A percentile compares a stretch with the other conserved stretches of the same genome.
phyloP scores from a whole-genome alignment of 164 flowering plant genomes.

The Stephania yunnanensis region DNA sequence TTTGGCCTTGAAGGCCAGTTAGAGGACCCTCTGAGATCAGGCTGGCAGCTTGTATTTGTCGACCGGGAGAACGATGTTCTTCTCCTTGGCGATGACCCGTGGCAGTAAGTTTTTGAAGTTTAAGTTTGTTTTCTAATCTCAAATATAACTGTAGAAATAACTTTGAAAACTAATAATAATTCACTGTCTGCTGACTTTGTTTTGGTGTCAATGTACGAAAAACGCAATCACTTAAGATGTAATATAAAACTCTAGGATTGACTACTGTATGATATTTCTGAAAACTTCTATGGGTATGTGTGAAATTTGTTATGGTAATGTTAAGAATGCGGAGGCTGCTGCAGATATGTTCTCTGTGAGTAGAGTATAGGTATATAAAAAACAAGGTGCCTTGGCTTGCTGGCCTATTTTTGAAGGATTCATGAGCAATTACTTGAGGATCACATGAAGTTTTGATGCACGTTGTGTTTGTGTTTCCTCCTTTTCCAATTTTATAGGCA shows the following conservation, averaged over 20 bases:
- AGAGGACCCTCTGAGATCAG: conserved; percentile 99
- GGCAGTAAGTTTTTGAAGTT: conserved; percentile 64
- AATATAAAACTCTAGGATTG: neutral
- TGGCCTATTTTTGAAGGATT: too few relatives aligned
- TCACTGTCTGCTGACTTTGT: neutral
- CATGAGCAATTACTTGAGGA: too few relatives aligned
- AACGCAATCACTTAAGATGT: neutral
- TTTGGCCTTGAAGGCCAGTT: conserved; percentile 94
- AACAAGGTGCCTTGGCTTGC: neutral
- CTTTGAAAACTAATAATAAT: neutral
- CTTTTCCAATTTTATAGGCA: too few relatives aligned
- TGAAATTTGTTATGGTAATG: neutral
- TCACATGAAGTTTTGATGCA: too few relatives aligned
- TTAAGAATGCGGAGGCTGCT: neutral
- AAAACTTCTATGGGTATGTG: neutral
- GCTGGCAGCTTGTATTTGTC: conserved; percentile 99
- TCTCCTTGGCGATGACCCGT: conserved; percentile 97
- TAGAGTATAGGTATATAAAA: neutral
- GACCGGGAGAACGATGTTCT: conserved; percentile 98
- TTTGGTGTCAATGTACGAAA: neutral
- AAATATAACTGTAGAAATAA: neutral
- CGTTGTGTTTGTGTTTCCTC: too few relatives aligned
- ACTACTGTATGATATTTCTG: too few relatives aligned
- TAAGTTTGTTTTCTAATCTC: neutral
- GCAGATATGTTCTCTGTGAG: neutral